Base-by-base conservation (phyloP, 352 stramenopile species). In the Phytophthora brassicae region DNA sequence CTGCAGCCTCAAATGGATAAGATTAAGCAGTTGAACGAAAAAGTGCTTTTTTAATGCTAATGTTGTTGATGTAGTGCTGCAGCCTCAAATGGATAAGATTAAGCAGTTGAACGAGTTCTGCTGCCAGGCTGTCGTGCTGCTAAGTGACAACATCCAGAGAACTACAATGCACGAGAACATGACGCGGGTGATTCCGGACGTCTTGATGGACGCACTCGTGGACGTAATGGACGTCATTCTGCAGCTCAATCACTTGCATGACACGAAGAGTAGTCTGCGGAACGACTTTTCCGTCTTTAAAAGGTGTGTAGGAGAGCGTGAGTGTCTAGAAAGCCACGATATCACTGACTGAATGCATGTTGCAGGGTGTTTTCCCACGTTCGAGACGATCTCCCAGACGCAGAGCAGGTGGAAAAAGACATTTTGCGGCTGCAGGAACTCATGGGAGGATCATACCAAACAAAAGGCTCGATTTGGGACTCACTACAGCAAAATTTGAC, bases 211-310 rank as follows among this genome's bases (percentile, higher is more conserved):
- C 46, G 64, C 74, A 4, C 64, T 91, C n/a, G 24, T 93, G 2
- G 59, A 84, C 20, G 52, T 88, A 22, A 71, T 88, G 52, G 84
- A 93, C 55, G 66, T 87, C 1, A 53, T 89, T 38, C 7, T 90
- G 33, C 72, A 89, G 52, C 66, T 91, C 33, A 89, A 84, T 17
- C 71, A 87, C 23, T 68, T 92, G 13, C 74, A 88, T 23, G 82
- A 92, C 42, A 74, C 62, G 7, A 92, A 90, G 35, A 81, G 69
- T 46, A 84, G 81, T 66, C 54, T 90, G 3, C 76, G 75, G 11
- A 90, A 90, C 56, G 84, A 92, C 55, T 92, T 90, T 29, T 81
- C 79, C 0, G 70, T 90, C 3, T 90, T 84, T 55, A 92, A 92
- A 60, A 66, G 84, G 76, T 90, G 44, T 0, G 58, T 31, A 9